Evolutionary conservation across 2,329 filamentous ascomycete genomes (phyloP).

Genomic region (Cephalotrichum gorgonifer): DNA sequence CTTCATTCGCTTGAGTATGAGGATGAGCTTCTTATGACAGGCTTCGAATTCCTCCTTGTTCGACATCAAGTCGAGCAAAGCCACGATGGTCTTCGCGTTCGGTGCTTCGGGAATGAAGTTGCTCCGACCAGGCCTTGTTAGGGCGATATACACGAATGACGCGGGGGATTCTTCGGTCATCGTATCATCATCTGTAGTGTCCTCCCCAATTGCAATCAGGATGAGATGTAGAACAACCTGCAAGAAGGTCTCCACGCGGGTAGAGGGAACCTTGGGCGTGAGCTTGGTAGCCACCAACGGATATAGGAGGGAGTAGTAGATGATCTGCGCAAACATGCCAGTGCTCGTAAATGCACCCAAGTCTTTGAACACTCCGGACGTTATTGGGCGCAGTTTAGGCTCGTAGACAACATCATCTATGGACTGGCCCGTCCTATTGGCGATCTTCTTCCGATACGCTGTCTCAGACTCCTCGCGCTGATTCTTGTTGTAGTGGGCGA

Average conservation of each 20-base stretch:
- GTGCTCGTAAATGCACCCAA: conserved; percentile 75
- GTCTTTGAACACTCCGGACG: conserved; percentile 64
- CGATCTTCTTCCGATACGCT: conserved; percentile 77
- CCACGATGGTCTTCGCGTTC: conserved; percentile 50
- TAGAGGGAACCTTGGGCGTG: conserved; percentile 66
- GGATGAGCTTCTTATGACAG: conserved; percentile 72
- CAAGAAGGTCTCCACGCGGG: conserved; percentile 80
- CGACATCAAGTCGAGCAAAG: conserved; percentile 51
- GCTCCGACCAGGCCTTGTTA: conserved; percentile 52
- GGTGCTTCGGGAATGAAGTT: conserved; percentile 49
- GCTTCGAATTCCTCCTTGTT: conserved; percentile 66
- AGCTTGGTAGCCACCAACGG: conserved; percentile 57
- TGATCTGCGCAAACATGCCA: conserved; percentile 77
- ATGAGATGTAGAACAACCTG: conserved; percentile 85
- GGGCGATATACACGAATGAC: conserved; percentile 65
- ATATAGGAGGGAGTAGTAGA: conserved; percentile 82
- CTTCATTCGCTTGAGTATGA: conserved; percentile 76
- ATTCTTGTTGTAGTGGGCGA: conserved; percentile 92
- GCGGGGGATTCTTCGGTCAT: conserved; percentile 32
- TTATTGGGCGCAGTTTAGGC: conserved; percentile 67
- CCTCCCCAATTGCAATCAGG: conserved; percentile 77
- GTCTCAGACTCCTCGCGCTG: conserved; percentile 91
- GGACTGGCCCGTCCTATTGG: conserved; percentile 74
- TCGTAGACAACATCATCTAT: conserved; percentile 83
- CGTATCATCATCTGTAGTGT: conserved; percentile 49